phyloP scores from a whole-genome alignment of 768 basidiomycete species.

The Naganishia antarctica region DNA sequence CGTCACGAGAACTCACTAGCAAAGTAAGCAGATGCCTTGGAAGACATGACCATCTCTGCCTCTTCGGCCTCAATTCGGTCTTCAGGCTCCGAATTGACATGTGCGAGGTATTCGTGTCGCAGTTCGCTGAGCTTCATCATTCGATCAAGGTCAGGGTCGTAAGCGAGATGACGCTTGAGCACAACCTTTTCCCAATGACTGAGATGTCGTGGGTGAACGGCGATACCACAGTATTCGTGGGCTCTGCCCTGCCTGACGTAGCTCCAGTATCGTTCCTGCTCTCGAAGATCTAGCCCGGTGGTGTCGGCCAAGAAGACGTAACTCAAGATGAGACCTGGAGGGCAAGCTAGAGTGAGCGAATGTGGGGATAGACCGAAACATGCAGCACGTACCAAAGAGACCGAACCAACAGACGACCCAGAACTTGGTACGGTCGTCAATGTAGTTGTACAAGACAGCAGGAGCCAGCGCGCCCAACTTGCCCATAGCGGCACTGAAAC shows the following conservation, averaged over 20 bases:
- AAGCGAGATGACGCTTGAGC: conserved; percentile 48
- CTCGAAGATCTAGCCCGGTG: conserved; percentile 51
- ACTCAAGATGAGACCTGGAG: conserved; percentile 37
- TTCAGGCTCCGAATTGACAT: conserved; percentile 40
- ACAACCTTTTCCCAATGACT: conserved; percentile 46
- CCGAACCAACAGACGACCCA: conserved; percentile 51
- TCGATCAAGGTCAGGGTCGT: conserved; percentile 49
- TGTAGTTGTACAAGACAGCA: conserved; percentile 51
- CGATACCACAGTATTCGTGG: conserved; percentile 51
- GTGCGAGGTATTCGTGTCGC: conserved; percentile 42
- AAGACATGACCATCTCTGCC: conserved; percentile 37
- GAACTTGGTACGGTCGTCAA: conserved; percentile 43
- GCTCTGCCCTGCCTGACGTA: conserved; percentile 48
- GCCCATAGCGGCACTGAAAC: conserved; percentile 49
- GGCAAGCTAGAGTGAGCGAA: background rate
- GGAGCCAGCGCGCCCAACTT: conserved; percentile 52
- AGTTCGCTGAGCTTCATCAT: conserved; percentile 48
- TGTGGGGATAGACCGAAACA: conserved; percentile 22
- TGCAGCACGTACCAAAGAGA: conserved; percentile 34
- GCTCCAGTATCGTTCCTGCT: conserved; percentile 51
- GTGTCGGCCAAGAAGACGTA: conserved; percentile 49
- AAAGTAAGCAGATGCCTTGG: conserved; percentile 34
- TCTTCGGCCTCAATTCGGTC: conserved; percentile 48
- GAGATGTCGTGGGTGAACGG: conserved; percentile 51
- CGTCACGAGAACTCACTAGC: conserved; percentile 29